A percentile compares a stretch with the other conserved stretches of the same genome.
Evolutionary conservation across 225 moss, liverwort and hornwort genomes (phyloP).

Genomic region (Sphagnum tenellum): DNA sequence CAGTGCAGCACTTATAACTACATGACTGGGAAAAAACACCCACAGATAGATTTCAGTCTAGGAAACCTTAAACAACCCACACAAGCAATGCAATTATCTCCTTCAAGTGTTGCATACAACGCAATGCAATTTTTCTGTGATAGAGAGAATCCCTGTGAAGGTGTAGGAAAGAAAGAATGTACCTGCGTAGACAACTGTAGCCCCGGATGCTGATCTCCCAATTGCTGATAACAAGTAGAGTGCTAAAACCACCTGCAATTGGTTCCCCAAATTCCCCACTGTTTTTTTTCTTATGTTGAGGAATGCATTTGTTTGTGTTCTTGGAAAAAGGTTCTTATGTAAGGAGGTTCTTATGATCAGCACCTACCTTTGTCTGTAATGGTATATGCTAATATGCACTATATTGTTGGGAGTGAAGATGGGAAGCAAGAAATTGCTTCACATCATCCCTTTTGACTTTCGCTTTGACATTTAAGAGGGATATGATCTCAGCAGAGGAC

Average conservation of each 20-base stretch:
- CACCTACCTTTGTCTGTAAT: too few relatives aligned
- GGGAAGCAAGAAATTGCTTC: too few relatives aligned
- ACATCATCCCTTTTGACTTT: too few relatives aligned
- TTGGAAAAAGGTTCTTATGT: too few relatives aligned
- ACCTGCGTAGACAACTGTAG: slow-evolving; percentile 60
- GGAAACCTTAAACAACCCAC: too few relatives aligned
- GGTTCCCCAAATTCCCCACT: too few relatives aligned
- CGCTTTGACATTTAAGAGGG: too few relatives aligned
- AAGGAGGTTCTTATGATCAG: too few relatives aligned
- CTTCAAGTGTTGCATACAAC: neutral
- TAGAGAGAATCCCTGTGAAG: neutral
- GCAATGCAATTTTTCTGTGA: neutral
- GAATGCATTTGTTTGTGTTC: neutral
- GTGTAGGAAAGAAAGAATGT: slow-evolving; percentile 3
- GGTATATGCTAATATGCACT: too few relatives aligned
- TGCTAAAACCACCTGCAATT: slow-evolving; percentile 35
- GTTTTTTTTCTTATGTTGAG: neutral
- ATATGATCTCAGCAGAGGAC: too few relatives aligned
- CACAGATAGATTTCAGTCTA: neutral
- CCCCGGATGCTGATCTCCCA: slow-evolving; percentile 65
- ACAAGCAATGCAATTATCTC: too few relatives aligned
- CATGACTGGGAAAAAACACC: neutral
- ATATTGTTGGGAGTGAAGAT: too few relatives aligned
- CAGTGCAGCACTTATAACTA: neutral
- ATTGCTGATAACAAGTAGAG: slow-evolving; percentile 58